These are phyloP conservation scores for Rutstroemia sydowiana DNA, from an alignment of 2,329 filamentous ascomycete genomes.

Conservation along the genomic window DNA sequence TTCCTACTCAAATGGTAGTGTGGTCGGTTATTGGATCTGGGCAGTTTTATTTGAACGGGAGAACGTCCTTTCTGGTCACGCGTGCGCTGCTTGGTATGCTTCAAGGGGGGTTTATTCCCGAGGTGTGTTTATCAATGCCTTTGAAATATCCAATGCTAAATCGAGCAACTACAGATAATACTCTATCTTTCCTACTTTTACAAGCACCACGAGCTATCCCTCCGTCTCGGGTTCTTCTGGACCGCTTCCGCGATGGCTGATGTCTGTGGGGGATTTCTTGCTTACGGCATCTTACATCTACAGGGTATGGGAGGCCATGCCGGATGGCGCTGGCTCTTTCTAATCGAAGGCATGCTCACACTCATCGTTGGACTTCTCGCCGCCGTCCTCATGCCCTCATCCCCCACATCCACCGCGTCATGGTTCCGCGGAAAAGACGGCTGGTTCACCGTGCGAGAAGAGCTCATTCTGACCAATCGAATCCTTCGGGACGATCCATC, in stretches of 20 bases:
- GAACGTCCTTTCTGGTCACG: slow-evolving; percentile 30
- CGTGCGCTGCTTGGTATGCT: slow-evolving; percentile 22
- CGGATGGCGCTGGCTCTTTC: slow-evolving; percentile 36
- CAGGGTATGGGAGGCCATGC: slow-evolving; percentile 17
- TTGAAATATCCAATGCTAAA: slow-evolving; percentile 33
- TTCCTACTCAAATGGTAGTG: slow-evolving; percentile 45
- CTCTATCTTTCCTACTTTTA: slow-evolving; percentile 26
- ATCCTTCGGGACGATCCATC: slow-evolving; percentile 44
- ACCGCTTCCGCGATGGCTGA: slow-evolving; percentile 18
- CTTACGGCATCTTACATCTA: slow-evolving; percentile 23
- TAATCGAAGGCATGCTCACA: slow-evolving; percentile 24
- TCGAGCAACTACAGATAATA: slow-evolving; percentile 28
- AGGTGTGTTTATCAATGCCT: slow-evolving; percentile 37
- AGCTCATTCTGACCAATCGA: slow-evolving; percentile 55
- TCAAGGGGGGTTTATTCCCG: slow-evolving; percentile 26
- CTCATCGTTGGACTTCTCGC: slow-evolving; percentile 18
- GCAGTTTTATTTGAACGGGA: slow-evolving; percentile 32
- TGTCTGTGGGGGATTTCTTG: slow-evolving; percentile 21
- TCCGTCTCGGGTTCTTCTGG: slow-evolving; percentile 24
- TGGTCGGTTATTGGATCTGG: slow-evolving; percentile 49
- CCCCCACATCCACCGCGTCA: slow-evolving; percentile 31
- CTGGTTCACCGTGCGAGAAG: slow-evolving; percentile 55
- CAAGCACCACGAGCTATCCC: slow-evolving; percentile 22
- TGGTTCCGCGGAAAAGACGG: slow-evolving; percentile 53
- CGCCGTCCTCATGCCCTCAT: slow-evolving; percentile 21